A percentile compares a stretch with the other conserved stretches of the same genome.
phyloP scores from a whole-genome alignment of 768 basidiomycete genomes.

The Phylloporus arenicola region DNA sequence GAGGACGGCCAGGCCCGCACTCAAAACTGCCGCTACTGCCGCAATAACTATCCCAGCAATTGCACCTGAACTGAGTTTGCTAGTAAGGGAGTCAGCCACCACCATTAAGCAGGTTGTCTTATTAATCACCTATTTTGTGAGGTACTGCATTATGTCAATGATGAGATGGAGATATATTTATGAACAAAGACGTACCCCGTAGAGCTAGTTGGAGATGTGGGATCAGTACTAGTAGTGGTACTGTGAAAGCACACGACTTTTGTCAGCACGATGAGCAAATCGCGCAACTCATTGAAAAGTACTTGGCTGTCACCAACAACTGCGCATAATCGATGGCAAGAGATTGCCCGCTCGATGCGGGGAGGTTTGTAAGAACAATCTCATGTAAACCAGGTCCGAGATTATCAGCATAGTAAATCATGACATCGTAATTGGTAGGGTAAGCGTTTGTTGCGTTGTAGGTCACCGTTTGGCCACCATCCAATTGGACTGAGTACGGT shows the following conservation, averaged over 20 bases:
- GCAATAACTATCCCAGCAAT: slow-evolving; percentile 21
- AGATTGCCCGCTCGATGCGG: slow-evolving; percentile 13
- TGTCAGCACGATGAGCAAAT: not conserved
- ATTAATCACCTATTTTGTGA: slow-evolving; percentile 8
- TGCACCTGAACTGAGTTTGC: slow-evolving; percentile 17
- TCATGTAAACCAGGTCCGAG: slow-evolving; percentile 37
- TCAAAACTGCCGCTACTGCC: slow-evolving; percentile 8
- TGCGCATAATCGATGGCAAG: slow-evolving; percentile 34
- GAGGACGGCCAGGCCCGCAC: slow-evolving; percentile 14
- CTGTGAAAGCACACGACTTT: not conserved
- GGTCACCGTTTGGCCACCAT: slow-evolving; percentile 21
- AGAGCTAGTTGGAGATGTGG: not conserved
- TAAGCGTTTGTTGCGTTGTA: slow-evolving; percentile 19
- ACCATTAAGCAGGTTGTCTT: not conserved
- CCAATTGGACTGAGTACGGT: slow-evolving; percentile 34
- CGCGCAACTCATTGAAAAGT: not conserved
- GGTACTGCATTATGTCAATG: not conserved
- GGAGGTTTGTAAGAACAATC: slow-evolving; percentile 32
- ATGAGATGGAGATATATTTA: not conserved
- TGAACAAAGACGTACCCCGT: not conserved
- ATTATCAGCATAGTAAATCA: slow-evolving; percentile 32
- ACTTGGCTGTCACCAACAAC: slow-evolving; percentile 20
- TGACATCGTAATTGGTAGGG: slow-evolving; percentile 25
- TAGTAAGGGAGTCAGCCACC: slow-evolving; percentile 1
- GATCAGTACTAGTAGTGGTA: not conserved